A percentile compares a stretch with the other conserved stretches of the same genome.
These are phyloP conservation scores for Paraleonurus japonicus DNA, from an alignment of 257 asterid species.

Conservation along the genomic window DNA sequence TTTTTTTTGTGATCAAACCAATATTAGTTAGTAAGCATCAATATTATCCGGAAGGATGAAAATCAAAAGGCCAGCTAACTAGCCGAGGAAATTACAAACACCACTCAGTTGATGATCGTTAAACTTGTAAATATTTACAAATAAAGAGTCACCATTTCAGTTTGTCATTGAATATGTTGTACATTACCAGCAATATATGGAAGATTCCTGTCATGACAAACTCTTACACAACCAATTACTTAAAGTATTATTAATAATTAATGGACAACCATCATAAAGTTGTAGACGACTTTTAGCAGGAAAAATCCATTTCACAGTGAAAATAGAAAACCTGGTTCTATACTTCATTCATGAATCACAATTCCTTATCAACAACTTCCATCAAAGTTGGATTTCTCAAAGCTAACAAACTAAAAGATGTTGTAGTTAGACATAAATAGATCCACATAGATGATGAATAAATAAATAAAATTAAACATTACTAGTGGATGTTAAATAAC, in stretches of 20 bases:
- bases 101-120: neutral
- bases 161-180: neutral
- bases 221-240: neutral
- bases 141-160: conserved; percentile 10
- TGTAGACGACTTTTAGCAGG: neutral
- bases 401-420: neutral
- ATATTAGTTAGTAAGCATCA: neutral
- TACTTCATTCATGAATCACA: conserved; percentile 7
- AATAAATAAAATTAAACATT: neutral
- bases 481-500: neutral
- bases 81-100: neutral
- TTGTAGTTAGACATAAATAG: neutral
- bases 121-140: neutral
- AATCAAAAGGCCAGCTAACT: conserved; percentile 10
- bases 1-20: too few relatives aligned
- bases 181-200: neutral
- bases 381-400: neutral
- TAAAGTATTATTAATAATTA: neutral
- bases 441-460: neutral
- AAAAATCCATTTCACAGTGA: neutral
- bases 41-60: neutral
- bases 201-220: neutral
- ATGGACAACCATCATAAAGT: conserved; percentile 2
- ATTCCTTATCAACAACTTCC: neutral
- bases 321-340: neutral